Base-by-base conservation (phyloP, 106 monocot species). In the Platanthera zijinensis region DNA sequence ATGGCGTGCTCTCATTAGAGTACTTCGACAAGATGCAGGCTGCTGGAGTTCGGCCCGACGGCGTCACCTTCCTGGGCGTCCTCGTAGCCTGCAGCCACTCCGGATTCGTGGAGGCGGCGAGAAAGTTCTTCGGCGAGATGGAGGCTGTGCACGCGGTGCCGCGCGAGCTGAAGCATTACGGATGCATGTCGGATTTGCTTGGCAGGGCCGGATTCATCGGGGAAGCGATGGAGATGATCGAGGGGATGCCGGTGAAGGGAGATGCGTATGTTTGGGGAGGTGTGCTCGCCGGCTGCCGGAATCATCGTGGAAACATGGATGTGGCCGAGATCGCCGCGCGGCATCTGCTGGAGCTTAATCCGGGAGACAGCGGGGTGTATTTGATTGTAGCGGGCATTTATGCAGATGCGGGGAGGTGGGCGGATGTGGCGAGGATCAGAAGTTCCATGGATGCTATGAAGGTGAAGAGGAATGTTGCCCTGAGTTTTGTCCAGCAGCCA, bases 251-350 rank as follows among this genome's bases (percentile, higher is more conserved):
- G 57, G 80, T 83, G 91, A 69, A 74, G 52, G 91, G 76, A 0
- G 91, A 92, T 74, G 74, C 46, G 8, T 89, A 81, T 32, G 91
- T 89, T 1, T 92, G 91, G 91, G 91, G 91, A 5, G 80, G 86
- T 5, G 67, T 92, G 51, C 86, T 92, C 6, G 86, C 78, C 0
- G 86, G 88, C 3, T 92, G 92, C 17, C 80, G 86, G 67, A 80
- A 85, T 49, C 85, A 91, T 78, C 77, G 80, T 12, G 80, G 85
- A 7, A 79, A 92, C 68, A 83, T 89, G 2, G 80, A 81, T 52
- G 80, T 79, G 25, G 88, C 88, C 1, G 88, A 92, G 76, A 48
- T 83, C 14, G 86, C 86, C 0, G 82, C 82, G 0, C 30, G 15
- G 48, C 72, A 73, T 18, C 63, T 92, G 19, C 59, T 86, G 73